phyloP scores from a whole-genome alignment of 1,284 basidiomycete genomes.

The Caloboletus firmus region DNA sequence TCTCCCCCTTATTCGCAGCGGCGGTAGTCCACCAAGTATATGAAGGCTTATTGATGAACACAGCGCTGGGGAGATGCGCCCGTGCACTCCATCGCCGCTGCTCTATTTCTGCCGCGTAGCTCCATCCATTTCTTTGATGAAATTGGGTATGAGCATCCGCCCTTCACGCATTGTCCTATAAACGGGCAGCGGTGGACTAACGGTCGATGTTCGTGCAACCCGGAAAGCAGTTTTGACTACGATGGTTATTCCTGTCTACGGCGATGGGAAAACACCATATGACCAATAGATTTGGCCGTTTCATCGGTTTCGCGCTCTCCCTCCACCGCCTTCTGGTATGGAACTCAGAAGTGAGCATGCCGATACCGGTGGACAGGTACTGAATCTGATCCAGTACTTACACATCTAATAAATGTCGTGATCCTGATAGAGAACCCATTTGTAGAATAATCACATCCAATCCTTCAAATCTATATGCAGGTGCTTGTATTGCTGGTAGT shows the following conservation, averaged over 20 bases:
- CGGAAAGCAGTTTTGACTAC: constrained; percentile 47
- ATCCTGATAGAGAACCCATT: background rate
- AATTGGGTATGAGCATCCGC: constrained; percentile 53
- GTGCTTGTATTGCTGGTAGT: background rate
- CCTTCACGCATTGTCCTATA: constrained; percentile 62
- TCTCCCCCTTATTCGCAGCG: background rate
- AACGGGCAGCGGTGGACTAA: constrained; percentile 39
- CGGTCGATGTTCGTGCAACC: constrained; percentile 52
- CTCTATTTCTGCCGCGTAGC: constrained; percentile 66
- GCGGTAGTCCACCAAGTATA: background rate
- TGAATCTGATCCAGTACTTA: background rate
- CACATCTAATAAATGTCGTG: background rate
- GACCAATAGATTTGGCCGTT: background rate
- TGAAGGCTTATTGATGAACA: constrained; percentile 7
- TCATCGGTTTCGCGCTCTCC: background rate
- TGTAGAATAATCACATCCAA: constrained; percentile 3
- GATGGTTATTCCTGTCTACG: constrained; percentile 29
- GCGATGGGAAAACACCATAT: constrained; percentile 20
- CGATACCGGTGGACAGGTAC: background rate
- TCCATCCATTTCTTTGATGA: constrained; percentile 77
- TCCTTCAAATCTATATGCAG: background rate
- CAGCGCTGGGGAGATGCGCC: constrained; percentile 88
- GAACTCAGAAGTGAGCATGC: background rate
- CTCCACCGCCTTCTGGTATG: background rate
- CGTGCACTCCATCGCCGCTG: constrained; percentile 79